Evolutionary conservation across 257 asterid species (phyloP).

Genomic region (Salvia hispanica): DNA sequence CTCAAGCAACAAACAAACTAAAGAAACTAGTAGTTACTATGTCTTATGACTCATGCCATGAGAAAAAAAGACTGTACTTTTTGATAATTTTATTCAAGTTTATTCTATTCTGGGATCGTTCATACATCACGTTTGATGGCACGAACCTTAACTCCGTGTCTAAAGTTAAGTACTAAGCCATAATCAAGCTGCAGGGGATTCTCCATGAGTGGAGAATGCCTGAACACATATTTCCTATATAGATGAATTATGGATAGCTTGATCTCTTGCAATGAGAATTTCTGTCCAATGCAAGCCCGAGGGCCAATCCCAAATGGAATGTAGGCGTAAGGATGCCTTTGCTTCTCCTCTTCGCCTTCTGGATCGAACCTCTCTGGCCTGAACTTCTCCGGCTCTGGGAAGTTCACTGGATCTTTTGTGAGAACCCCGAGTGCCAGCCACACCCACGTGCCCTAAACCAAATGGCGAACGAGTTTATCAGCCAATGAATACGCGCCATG

Average conservation of each 20-base stretch:
- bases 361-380: slow-evolving; percentile 94
- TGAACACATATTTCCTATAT: slow-evolving; percentile 64
- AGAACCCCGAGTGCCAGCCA: slow-evolving; percentile 96
- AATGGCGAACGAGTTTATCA: too few relatives aligned
- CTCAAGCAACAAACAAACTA: not conserved
- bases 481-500: not conserved
- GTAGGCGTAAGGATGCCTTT: slow-evolving; percentile 88
- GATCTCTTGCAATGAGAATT: slow-evolving; percentile 82
- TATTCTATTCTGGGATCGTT: not conserved
- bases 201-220: slow-evolving; percentile 79
- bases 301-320: slow-evolving; percentile 99
- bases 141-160: slow-evolving; percentile 74
- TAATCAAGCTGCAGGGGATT: slow-evolving; percentile 71
- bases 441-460: slow-evolving; percentile 75
- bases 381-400: slow-evolving; percentile 86
- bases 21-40: not conserved
- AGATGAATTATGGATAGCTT: slow-evolving; percentile 78
- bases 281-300: slow-evolving; percentile 91
- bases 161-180: slow-evolving; percentile 80
- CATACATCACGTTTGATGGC: slow-evolving; percentile 58
- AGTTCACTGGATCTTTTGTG: slow-evolving; percentile 80
- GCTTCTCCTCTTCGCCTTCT: slow-evolving; percentile 74
- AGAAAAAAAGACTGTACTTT: not conserved
- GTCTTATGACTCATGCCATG: not conserved
- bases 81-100: not conserved